Evolutionary conservation across 352 stramenopile species (phyloP).

Genomic region (Globisporangium alternatum): DNA sequence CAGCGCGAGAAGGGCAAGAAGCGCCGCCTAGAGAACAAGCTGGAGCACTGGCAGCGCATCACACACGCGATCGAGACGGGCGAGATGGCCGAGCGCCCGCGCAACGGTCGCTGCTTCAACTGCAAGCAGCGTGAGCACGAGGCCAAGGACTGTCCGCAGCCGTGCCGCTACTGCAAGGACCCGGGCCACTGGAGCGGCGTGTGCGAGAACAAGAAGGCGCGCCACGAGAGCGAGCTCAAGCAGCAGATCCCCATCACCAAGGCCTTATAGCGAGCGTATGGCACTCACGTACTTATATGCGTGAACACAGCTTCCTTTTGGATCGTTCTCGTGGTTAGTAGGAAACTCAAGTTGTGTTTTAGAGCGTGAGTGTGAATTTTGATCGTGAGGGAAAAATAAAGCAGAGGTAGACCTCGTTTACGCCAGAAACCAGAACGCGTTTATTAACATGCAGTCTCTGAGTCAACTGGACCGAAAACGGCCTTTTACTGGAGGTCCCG

Average conservation of each 20-base stretch:
- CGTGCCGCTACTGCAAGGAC: constrained; percentile 81
- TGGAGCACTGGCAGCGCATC: constrained; percentile 52
- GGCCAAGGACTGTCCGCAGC: constrained; percentile 65
- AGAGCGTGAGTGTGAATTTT: too few species aligned
- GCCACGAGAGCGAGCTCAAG: constrained; percentile 45
- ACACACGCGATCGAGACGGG: constrained; percentile 41
- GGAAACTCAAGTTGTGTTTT: too few species aligned
- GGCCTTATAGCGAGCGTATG: constrained; percentile 34
- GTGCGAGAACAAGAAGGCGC: constrained; percentile 63
- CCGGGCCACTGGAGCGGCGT: constrained; percentile 68
- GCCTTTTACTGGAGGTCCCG: too few species aligned
- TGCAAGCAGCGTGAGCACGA: constrained; percentile 82
- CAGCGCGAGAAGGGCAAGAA: constrained; percentile 41
- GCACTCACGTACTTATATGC: too few species aligned
- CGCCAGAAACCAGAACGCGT: too few species aligned
- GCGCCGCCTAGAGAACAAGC: constrained; percentile 68
- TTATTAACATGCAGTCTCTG: too few species aligned
- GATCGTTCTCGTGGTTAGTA: too few species aligned
- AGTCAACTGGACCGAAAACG: too few species aligned
- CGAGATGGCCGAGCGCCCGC: constrained; percentile 45
- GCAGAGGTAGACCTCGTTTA: too few species aligned
- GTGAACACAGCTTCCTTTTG: too few species aligned
- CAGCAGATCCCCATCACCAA: constrained; percentile 57
- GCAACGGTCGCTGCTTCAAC: constrained; percentile 78
- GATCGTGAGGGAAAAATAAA: too few species aligned